A percentile compares a stretch with the other conserved stretches of the same genome.
These are phyloP conservation scores for Allium cepa DNA, from an alignment of 106 monocot species.

Conservation along the genomic window DNA sequence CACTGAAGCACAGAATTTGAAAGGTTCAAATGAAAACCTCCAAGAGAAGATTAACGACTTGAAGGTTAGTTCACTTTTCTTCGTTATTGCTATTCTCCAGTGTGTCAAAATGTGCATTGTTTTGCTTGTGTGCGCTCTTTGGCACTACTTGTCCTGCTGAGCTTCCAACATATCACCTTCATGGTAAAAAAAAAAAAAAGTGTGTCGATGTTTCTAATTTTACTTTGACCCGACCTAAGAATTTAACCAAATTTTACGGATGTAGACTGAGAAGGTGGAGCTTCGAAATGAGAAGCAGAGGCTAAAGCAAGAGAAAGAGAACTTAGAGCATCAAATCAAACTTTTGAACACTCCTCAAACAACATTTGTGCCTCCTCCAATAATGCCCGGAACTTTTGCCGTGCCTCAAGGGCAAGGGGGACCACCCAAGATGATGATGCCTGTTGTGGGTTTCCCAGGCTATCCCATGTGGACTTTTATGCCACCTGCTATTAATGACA, in stretches of 20 bases:
- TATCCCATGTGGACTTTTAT: constrained; percentile 87
- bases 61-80: constrained; percentile 30
- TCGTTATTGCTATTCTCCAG: neutral
- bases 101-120: too few species aligned
- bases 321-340: constrained; percentile 59
- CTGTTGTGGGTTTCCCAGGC: constrained; percentile 68
- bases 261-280: constrained; percentile 54
- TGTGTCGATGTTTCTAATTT: neutral
- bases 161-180: too few species aligned
- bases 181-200: too few species aligned
- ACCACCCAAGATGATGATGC: constrained; percentile 73
- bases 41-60: constrained; percentile 70
- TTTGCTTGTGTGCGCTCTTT: too few species aligned
- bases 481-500: constrained; percentile 77
- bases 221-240: neutral
- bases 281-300: constrained; percentile 71
- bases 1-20: constrained; percentile 47
- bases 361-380: constrained; percentile 20
- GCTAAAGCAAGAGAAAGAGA: constrained; percentile 61
- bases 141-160: too few species aligned
- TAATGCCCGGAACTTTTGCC: constrained; percentile 62
- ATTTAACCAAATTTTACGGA: neutral
- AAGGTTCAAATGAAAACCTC: constrained; percentile 59
- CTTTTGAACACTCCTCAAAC: constrained; percentile 22
- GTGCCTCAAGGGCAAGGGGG: constrained; percentile 26